Conservation (phyloP, 768 basidiomycete genomes). For the Termitomyces sp. region DNA sequence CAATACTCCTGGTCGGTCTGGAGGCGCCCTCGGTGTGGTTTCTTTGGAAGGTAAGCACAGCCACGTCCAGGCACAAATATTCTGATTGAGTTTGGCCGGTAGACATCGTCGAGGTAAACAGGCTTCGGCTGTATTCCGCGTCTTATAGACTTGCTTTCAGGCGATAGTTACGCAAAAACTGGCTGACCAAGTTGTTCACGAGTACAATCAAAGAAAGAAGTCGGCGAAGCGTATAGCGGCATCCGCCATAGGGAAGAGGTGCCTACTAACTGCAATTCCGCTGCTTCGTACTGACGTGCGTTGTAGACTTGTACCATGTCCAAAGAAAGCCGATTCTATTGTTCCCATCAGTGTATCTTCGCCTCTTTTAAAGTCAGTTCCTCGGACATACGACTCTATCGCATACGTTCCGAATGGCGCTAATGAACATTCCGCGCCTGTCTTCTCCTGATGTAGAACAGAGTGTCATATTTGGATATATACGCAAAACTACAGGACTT, state of each 20-base stretch:
- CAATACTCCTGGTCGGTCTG: constrained; percentile 71
- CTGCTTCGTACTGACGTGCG: not conserved
- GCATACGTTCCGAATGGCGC: not conserved
- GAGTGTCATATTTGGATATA: not conserved
- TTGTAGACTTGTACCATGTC: not conserved
- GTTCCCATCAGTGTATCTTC: not conserved
- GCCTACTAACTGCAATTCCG: no score
- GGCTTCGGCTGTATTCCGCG: not conserved
- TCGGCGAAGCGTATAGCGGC: not conserved
- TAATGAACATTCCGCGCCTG: no score
- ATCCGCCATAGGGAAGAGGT: not conserved
- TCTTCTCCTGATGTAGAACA: not conserved
- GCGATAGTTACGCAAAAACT: not conserved
- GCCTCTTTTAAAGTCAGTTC: not conserved
- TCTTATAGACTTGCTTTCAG: not conserved
- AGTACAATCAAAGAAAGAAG: not conserved
- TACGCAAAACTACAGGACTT: not conserved
- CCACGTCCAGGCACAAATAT: not conserved
- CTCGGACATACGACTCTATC: not conserved
- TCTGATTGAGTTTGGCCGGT: not conserved
- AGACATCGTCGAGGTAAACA: not conserved
- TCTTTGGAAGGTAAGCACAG: constrained; percentile 38
- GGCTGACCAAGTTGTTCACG: not conserved
- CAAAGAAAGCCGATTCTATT: not conserved
- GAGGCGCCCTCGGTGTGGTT: constrained; percentile 87